Percentiles rank a stretch among this genome's conserved stretches.
phyloP scores from a whole-genome alignment of 2,329 filamentous ascomycete species.

The Rosellinia necatrix region DNA sequence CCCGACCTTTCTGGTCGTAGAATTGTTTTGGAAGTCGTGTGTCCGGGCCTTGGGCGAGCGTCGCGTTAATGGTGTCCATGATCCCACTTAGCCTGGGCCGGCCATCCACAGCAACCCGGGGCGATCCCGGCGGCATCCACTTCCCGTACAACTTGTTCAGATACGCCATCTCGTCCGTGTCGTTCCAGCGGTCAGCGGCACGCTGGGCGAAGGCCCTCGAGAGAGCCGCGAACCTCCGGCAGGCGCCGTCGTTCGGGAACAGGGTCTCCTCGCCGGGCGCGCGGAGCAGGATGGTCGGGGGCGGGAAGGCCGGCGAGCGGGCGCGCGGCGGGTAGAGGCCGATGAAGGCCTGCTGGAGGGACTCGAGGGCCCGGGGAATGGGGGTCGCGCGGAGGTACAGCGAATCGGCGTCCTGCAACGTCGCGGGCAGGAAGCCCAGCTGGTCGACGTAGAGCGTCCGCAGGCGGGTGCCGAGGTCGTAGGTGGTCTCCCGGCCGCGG shows the following conservation, averaged over 20 bases:
- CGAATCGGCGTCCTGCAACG: slow-evolving; percentile 57
- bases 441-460: slow-evolving; percentile 76
- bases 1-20: slow-evolving; percentile 74
- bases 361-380: slow-evolving; percentile 76
- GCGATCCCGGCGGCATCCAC: slow-evolving; percentile 78
- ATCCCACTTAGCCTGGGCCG: slow-evolving; percentile 85
- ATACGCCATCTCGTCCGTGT: slow-evolving; percentile 80
- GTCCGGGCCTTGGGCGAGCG: slow-evolving; percentile 78
- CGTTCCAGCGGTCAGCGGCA: slow-evolving; percentile 74
- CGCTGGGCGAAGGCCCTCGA: slow-evolving; percentile 72
- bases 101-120: slow-evolving; percentile 78
- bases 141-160: slow-evolving; percentile 77
- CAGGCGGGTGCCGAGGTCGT: slow-evolving; percentile 68
- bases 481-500: slow-evolving; percentile 72
- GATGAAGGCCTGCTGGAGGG: slow-evolving; percentile 74
- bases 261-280: slow-evolving; percentile 74
- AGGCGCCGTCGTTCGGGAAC: slow-evolving; percentile 77
- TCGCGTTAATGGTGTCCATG: slow-evolving; percentile 93
- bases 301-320: slow-evolving; percentile 54
- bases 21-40: slow-evolving; percentile 84
- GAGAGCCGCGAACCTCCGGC: slow-evolving; percentile 72
- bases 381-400: slow-evolving; percentile 77
- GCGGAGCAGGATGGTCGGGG: slow-evolving; percentile 69
- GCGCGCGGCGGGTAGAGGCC: slow-evolving; percentile 70
- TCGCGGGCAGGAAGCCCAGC: slow-evolving; percentile 69